Evolutionary conservation across 768 basidiomycete species (phyloP).

Genomic region (Flagelloscypha sp.): DNA sequence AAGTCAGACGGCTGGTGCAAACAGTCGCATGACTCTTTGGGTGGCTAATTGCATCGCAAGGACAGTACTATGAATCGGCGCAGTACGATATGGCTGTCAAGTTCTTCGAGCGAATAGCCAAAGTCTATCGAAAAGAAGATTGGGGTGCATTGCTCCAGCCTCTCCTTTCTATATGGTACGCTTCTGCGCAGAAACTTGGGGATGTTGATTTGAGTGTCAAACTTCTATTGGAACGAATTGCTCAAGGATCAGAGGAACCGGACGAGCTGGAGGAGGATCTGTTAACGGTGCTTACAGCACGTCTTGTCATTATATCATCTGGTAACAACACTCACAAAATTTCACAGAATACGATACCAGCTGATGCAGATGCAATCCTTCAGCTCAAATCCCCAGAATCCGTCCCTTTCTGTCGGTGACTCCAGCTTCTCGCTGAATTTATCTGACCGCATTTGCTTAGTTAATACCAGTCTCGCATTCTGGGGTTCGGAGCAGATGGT

Average conservation of each 20-base stretch:
- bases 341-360: constrained; percentile 62
- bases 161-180: constrained; percentile 73
- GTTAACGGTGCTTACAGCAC: constrained; percentile 62
- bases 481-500: constrained; percentile 60
- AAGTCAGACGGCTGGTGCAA: constrained; percentile 52
- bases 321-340: neutral
- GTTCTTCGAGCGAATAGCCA: constrained; percentile 90
- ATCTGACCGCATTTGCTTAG: constrained; percentile 28
- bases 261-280: constrained; percentile 60
- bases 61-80: constrained; percentile 68
- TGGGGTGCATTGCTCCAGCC: constrained; percentile 73
- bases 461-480: constrained; percentile 60
- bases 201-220: constrained; percentile 70
- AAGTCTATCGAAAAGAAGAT: constrained; percentile 76
- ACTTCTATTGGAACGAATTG: constrained; percentile 58
- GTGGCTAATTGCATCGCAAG: constrained; percentile 88
- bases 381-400: constrained; percentile 57
- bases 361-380: constrained; percentile 45
- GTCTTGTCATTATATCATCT: constrained; percentile 5
- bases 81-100: constrained; percentile 89
- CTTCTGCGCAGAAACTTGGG: constrained; percentile 70
- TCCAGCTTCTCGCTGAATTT: constrained; percentile 4
- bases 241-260: constrained; percentile 36
- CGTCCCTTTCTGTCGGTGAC: constrained; percentile 50
- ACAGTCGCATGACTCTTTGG: constrained; percentile 82